Evolutionary conservation across 2,329 filamentous ascomycete species (phyloP).

Genomic region (Colletotrichum sp.): DNA sequence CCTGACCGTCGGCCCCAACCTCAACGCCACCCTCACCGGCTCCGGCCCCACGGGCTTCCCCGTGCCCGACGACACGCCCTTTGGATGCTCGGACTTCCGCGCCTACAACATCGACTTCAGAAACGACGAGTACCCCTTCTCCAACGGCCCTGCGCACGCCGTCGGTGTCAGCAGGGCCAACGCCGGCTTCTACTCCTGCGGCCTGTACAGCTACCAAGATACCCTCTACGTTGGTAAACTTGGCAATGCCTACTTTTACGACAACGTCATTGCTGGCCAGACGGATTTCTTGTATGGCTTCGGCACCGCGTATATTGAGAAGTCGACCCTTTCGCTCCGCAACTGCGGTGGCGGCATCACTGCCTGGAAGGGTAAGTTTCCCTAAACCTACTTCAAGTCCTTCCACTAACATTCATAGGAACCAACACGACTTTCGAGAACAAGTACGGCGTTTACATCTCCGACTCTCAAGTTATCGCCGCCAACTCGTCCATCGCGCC

Average conservation of each 20-base stretch:
- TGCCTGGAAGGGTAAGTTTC: conserved; percentile 64
- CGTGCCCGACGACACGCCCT: conserved; percentile 65
- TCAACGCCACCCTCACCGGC: conserved; percentile 67
- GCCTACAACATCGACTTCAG: conserved; percentile 72
- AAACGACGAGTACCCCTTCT: conserved; percentile 58
- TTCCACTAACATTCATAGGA: conserved; percentile 24
- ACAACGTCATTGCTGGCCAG: conserved; percentile 65
- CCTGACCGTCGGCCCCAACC: conserved; percentile 66
- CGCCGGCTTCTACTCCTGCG: conserved; percentile 69
- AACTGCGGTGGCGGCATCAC: conserved; percentile 70
- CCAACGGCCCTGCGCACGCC: conserved; percentile 63
- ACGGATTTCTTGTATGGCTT: conserved; percentile 75
- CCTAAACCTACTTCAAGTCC: background rate
- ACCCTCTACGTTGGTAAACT: conserved; percentile 46
- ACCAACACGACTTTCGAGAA: conserved; percentile 69
- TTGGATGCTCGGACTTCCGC: conserved; percentile 67
- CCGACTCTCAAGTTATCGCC: conserved; percentile 56
- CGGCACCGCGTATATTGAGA: conserved; percentile 66
- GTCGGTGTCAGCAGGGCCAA: conserved; percentile 68
- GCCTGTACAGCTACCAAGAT: conserved; percentile 72
- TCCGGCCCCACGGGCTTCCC: conserved; percentile 65
- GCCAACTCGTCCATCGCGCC: conserved; percentile 54
- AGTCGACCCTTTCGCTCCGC: conserved; percentile 59
- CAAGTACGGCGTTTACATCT: conserved; percentile 71
- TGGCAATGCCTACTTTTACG: conserved; percentile 69